These are phyloP conservation scores for Raddia guianensis DNA, from an alignment of 176 grass and related monocot species.

Conservation along the genomic window DNA sequence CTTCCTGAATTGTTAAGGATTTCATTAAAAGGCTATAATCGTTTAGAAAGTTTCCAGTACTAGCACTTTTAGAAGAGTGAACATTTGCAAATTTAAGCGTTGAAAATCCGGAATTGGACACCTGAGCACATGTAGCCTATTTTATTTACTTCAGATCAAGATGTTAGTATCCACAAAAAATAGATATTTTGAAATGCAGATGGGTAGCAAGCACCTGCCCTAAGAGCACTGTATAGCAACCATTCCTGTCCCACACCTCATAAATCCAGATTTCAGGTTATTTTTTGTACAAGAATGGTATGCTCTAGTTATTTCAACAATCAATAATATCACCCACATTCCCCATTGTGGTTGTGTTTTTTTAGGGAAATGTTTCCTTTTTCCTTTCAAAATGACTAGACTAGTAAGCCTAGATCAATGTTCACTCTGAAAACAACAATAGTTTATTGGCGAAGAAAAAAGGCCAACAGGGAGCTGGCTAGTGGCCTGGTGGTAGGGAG, in stretches of 20 bases:
- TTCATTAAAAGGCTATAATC: conserved; percentile 40
- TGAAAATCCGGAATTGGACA: not conserved
- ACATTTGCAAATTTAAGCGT: not conserved
- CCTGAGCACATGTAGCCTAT: not conserved
- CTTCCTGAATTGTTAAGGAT: conserved; percentile 63
- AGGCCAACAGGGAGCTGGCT: no score
- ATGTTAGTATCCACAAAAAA: conserved; percentile 8
- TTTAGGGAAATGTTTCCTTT: not conserved
- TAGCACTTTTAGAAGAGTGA: conserved; percentile 31
- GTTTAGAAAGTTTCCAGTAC: conserved; percentile 22
- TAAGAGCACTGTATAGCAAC: conserved; percentile 15
- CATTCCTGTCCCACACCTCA: conserved; percentile 5
- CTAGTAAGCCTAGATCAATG: conserved; percentile 1
- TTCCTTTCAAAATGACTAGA: not conserved
- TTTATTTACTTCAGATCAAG: conserved; percentile 15
- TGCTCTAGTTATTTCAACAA: not conserved
- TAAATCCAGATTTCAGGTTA: not conserved
- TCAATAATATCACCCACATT: not conserved
- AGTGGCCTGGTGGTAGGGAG: no score
- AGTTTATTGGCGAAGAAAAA: conserved; percentile 22
- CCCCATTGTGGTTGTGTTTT: not conserved
- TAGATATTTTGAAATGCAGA: conserved; percentile 22
- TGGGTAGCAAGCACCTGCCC: not conserved
- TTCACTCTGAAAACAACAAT: conserved; percentile 6
- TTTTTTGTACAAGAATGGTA: not conserved